phyloP scores from a whole-genome alignment of 73 alveolate species.

The Uronychia binucleata region DNA sequence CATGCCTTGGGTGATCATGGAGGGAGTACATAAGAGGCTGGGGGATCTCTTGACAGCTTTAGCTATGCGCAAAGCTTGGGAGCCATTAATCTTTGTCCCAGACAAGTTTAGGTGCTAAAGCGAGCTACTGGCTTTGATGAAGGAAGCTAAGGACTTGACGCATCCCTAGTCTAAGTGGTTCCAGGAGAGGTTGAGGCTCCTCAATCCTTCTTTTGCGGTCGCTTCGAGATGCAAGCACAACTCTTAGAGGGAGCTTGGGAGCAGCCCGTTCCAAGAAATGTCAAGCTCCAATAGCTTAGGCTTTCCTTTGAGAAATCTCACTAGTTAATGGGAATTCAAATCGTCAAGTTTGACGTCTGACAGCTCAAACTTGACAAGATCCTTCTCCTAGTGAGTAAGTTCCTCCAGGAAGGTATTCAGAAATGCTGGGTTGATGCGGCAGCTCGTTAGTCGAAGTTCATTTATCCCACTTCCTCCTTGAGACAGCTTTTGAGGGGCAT shows the following conservation, averaged over 20 bases:
- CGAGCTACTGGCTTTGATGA: background rate
- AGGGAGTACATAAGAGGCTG: background rate
- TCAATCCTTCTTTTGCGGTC: background rate
- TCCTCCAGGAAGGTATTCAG: background rate
- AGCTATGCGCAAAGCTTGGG: background rate
- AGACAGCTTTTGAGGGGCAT: background rate
- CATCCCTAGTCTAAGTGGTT: background rate
- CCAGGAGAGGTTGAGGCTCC: background rate
- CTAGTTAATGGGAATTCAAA: background rate
- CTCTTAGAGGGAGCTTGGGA: background rate
- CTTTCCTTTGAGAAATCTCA: background rate
- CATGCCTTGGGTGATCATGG: background rate
- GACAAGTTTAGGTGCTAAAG: background rate
- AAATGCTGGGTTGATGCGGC: background rate
- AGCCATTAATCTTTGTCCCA: background rate
- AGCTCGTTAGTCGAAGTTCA: background rate
- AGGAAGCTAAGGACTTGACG: background rate
- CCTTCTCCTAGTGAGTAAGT: background rate
- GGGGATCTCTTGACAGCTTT: background rate
- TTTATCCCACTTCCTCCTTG: background rate
- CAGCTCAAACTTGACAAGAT: background rate
- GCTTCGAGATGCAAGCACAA: background rate
- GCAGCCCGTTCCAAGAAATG: background rate
- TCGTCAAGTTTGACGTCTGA: background rate
- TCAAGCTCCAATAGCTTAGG: background rate